Evolutionary conservation across 116 monocot species (phyloP).

Genomic region (Cymodocea nodosa): DNA sequence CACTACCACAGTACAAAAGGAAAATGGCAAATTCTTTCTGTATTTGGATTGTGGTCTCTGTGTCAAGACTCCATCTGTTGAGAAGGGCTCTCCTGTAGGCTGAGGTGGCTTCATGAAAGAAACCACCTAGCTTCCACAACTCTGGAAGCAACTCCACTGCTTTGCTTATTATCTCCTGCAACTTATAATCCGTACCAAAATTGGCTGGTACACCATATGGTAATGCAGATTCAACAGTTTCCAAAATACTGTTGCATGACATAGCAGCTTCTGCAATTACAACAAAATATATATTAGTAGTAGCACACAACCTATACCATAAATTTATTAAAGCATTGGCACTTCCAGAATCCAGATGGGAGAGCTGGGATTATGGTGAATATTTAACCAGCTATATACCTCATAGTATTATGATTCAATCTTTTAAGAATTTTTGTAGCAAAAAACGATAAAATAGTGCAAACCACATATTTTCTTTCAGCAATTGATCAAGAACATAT

Average conservation of each 20-base stretch:
- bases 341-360: background rate
- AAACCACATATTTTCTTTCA: no score
- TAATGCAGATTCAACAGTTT: conserved; percentile 62
- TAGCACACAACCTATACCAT: background rate
- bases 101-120: conserved; percentile 36
- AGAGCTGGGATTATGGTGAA: background rate
- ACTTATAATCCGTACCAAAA: conserved; percentile 49
- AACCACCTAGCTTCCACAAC: conserved; percentile 61
- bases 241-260: conserved; percentile 60
- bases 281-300: conserved; percentile 4
- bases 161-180: conserved; percentile 62
- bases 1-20: conserved; percentile 75
- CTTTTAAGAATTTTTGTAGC: no score
- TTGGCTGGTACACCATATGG: conserved; percentile 55
- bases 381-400: no score
- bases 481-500: no score
- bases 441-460: no score
- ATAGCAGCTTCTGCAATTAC: conserved; percentile 75
- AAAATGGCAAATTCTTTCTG: conserved; percentile 92
- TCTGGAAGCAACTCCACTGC: conserved; percentile 88
- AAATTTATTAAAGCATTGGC: no score
- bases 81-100: conserved; percentile 74
- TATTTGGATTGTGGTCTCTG: conserved; percentile 34
- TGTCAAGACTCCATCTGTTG: conserved; percentile 56
- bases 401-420: no score